phyloP scores from a whole-genome alignment of 371 early-diverging fungal species.

The Dinochytrium kinnereticum region DNA sequence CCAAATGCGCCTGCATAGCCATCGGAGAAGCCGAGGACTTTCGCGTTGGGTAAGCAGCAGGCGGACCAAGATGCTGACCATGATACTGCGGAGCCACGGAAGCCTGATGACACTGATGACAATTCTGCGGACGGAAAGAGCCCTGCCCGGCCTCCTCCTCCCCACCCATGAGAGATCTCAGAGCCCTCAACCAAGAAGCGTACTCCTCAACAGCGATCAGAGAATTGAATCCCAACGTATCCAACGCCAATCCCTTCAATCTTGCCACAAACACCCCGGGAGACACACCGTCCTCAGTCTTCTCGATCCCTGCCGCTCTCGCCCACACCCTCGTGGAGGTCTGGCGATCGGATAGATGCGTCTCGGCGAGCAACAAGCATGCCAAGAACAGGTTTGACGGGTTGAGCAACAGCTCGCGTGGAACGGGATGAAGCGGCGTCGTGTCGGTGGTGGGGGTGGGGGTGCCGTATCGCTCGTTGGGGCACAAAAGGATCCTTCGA shows the following conservation, averaged over 20 bases:
- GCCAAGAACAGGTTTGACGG: slow-evolving; percentile 18
- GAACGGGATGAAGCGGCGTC: not conserved
- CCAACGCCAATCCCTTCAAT: not conserved
- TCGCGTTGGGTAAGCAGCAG: no score
- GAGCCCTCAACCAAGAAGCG: not conserved
- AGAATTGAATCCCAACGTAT: not conserved
- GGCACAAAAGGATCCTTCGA: not conserved
- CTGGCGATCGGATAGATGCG: slow-evolving; percentile 20
- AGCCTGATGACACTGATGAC: no score
- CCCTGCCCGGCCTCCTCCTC: not conserved
- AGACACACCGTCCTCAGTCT: not conserved
- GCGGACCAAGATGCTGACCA: no score
- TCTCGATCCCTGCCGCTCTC: not conserved
- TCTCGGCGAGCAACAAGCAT: slow-evolving; percentile 17
- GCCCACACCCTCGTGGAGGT: slow-evolving; percentile 27
- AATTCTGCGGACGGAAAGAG: no score
- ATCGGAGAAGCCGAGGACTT: no score
- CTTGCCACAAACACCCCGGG: not conserved
- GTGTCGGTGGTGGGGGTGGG: not conserved
- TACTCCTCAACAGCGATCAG: not conserved
- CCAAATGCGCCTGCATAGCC: no score
- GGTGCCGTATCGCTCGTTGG: not conserved
- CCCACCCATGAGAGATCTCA: not conserved
- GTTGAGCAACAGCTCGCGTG: not conserved
- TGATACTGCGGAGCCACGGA: no score